Conservation (phyloP, 768 basidiomycete species). For the Tricholoma sp. region DNA sequence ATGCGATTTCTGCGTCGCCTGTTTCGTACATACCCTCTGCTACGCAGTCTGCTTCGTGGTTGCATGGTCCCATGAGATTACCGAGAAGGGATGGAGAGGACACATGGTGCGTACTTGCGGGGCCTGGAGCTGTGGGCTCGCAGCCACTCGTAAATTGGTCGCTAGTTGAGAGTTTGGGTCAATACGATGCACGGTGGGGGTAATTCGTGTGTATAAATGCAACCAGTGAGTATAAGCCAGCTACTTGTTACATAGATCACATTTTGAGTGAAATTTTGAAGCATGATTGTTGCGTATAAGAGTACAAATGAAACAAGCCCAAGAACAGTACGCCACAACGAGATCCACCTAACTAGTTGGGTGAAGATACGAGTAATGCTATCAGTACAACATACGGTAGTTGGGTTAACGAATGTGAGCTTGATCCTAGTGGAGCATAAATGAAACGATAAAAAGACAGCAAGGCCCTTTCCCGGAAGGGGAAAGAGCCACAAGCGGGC, state of each 20-base stretch:
- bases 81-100: conserved; percentile 51
- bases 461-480: neutral
- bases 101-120: conserved; percentile 41
- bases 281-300: neutral
- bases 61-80: conserved; percentile 30
- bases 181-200: conserved; percentile 27
- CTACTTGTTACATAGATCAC: neutral
- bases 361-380: neutral
- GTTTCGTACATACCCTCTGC: conserved; percentile 38
- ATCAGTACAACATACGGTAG: neutral
- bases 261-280: neutral
- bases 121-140: conserved; percentile 11
- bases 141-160: conserved; percentile 27
- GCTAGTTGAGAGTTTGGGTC: conserved; percentile 21
- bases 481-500: neutral
- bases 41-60: conserved; percentile 3
- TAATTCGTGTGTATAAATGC: conserved; percentile 1
- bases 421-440: neutral
- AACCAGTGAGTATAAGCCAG: neutral
- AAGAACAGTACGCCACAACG: neutral
- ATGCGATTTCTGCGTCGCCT: conserved; percentile 41
- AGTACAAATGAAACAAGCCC: neutral
- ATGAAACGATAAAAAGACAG: neutral
- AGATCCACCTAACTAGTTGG: neutral
- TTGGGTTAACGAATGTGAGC: neutral